Conservation (phyloP, 2,329 filamentous ascomycete species). For the Sordariomycetes sp. region DNA sequence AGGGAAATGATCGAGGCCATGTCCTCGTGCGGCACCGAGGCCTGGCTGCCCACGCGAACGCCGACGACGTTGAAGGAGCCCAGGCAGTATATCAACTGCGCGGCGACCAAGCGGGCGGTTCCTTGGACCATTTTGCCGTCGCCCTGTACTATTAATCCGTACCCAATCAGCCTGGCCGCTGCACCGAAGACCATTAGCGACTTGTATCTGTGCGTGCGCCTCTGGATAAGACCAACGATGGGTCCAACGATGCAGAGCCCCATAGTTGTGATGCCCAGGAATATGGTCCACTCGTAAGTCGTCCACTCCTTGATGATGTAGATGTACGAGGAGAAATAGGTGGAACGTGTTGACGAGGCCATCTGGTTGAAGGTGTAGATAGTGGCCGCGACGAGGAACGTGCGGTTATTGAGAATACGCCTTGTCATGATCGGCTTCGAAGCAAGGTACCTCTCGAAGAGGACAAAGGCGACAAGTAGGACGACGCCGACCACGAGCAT, state of each 20-base stretch:
- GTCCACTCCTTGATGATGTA: conserved; percentile 11
- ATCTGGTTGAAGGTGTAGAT: conserved; percentile 22
- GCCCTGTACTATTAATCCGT: conserved; percentile 20
- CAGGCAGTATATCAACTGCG: conserved; percentile 18
- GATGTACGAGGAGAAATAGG: conserved; percentile 14
- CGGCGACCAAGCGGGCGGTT: conserved; percentile 19
- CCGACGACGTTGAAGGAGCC: background rate
- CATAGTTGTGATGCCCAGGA: conserved; percentile 22
- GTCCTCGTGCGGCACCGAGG: conserved; percentile 30
- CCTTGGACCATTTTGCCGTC: conserved; percentile 13
- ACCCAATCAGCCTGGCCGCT: conserved; percentile 21
- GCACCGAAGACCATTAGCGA: conserved; percentile 25
- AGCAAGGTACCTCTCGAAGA: conserved; percentile 48
- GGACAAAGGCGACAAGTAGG: conserved; percentile 34
- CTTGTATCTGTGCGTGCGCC: conserved; percentile 28
- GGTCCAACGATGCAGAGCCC: conserved; percentile 24
- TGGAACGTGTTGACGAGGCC: conserved; percentile 13
- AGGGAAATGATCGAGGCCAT: conserved; percentile 16
- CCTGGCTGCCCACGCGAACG: conserved; percentile 22
- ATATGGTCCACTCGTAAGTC: conserved; percentile 28
- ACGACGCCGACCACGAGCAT: conserved; percentile 39
- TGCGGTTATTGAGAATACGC: conserved; percentile 18
- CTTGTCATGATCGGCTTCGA: conserved; percentile 24
- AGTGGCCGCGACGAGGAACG: conserved; percentile 17
- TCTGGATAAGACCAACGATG: conserved; percentile 22